Evolutionary conservation across 805 yeast species (phyloP).

Genomic region (Saturnispora hagleri): DNA sequence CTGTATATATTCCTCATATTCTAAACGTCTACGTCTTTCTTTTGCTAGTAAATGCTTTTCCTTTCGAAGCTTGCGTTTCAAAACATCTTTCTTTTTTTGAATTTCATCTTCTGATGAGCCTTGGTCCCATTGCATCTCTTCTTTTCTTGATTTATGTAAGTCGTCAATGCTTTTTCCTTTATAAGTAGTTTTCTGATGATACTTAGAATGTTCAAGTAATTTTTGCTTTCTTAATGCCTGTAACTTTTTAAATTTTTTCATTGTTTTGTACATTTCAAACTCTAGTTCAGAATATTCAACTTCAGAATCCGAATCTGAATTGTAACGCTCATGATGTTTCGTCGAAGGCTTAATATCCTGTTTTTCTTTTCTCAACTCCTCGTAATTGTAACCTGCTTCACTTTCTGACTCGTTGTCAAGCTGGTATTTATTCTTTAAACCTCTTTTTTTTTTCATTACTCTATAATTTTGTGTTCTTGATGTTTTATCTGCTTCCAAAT

Average conservation of each 20-base stretch:
- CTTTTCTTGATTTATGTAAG: not conserved
- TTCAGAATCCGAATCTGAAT: not conserved
- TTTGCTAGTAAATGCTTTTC: not conserved
- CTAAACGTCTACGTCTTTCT: not conserved
- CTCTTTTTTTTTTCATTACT: not conserved
- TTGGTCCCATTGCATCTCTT: not conserved
- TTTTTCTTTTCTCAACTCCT: not conserved
- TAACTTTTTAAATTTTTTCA: not conserved
- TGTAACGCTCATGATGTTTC: not conserved
- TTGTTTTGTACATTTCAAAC: not conserved
- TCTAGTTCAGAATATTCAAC: not conserved
- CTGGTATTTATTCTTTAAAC: not conserved
- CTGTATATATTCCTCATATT: not conserved
- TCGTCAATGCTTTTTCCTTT: not conserved
- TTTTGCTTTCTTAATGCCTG: not conserved
- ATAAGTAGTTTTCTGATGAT: not conserved
- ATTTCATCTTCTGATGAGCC: slow-evolving; percentile 5
- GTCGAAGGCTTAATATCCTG: not conserved
- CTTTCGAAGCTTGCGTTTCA: not conserved
- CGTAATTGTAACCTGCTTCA: not conserved
- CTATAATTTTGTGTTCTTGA: not conserved
- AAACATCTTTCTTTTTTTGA: not conserved
- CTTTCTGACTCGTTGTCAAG: not conserved
- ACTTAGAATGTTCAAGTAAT: not conserved
- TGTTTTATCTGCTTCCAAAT: not conserved